Base-by-base conservation (phyloP, 768 basidiomycete species). In the Macrolepiota dolichaula region DNA sequence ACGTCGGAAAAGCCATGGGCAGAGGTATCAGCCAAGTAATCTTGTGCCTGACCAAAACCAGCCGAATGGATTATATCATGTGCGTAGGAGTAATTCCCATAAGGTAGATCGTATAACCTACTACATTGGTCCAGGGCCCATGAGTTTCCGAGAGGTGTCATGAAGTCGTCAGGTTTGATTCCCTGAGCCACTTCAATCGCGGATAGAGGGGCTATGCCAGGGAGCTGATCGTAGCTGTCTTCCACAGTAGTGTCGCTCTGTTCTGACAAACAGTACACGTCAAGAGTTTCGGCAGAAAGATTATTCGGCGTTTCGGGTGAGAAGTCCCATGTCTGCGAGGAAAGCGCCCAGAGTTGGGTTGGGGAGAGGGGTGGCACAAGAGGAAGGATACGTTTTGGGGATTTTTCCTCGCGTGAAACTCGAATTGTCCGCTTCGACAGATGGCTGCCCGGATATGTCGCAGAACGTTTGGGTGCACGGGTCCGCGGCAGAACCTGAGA, bases 391-490 rank as follows among this genome's bases (percentile, higher is more conserved):
- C 19, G 44, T 25, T 47, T 27, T 35, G 24, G 32, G 13, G 44
- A 49, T 15, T 54, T 29, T 37, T 27, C 25, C 29, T 24, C 61
- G 44, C 40, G 62, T 22, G 15, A 19, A 22, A 19, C 5, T 4
- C 36, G 35, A 19, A 55, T 50, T 19, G 15, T 44, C 13, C 53
- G 59, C 36, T 55, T 55, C 44, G 29, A n/a, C 24, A 19, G 13
- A 12, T 15, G 1, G 35, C 17, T 47, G 24, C 52, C 35, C 4
- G 59, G 64, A 24, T 51, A 40, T 59, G 67, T 71, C 24, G 55
- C 42, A 22, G 61, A 42, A 15, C 64, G 68, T 57, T 65, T 68
- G 5, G 55, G 40, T 6, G 54, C 29, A 15, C 65, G 64, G 29
- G 36, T 13, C 27, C 46, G 27, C 22, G 59, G 22, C 29, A 24